phyloP scores from a whole-genome alignment of 345 rosid genomes.

The Salix arbutifolia region DNA sequence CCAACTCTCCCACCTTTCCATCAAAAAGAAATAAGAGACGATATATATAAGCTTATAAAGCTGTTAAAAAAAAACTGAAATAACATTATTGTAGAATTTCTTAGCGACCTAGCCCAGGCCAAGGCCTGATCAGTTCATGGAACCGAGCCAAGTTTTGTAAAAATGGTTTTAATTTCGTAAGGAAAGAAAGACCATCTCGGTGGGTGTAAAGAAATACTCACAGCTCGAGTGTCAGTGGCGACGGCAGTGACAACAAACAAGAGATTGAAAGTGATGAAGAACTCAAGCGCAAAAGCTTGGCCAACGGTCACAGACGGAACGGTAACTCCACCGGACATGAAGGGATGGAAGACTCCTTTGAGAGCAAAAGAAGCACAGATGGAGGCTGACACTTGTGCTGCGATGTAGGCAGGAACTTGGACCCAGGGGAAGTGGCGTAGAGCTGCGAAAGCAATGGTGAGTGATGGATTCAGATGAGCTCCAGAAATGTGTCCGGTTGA shows the following conservation, averaged over 20 bases:
- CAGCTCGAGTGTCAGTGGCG: constrained; percentile 97
- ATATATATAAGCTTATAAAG: background rate
- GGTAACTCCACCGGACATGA: constrained; percentile 94
- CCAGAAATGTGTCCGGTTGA: constrained; percentile 97
- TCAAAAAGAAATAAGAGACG: no score
- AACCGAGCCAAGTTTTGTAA: no score
- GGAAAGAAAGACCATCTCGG: no score
- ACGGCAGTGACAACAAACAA: constrained; percentile 91
- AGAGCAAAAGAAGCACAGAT: constrained; percentile 91
- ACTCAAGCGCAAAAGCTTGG: constrained; percentile 94
- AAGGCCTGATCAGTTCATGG: no score
- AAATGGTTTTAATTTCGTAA: no score
- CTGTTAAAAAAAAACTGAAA: background rate
- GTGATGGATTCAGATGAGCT: constrained; percentile 90
- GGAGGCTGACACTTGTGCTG: constrained; percentile 85
- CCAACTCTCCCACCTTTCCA: constrained; percentile 88
- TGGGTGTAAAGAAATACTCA: constrained; percentile 16
- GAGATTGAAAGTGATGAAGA: constrained; percentile 83
- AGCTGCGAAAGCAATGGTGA: constrained; percentile 84
- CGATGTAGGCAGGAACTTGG: constrained; percentile 86
- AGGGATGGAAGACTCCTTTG: constrained; percentile 79
- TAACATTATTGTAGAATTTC: no score
- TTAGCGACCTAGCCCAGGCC: no score
- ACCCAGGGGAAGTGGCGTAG: constrained; percentile 92
- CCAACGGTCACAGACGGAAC: constrained; percentile 69